Evolutionary conservation across 2,329 filamentous ascomycete genomes (phyloP).

Genomic region (Cladophialophora chaetospira): DNA sequence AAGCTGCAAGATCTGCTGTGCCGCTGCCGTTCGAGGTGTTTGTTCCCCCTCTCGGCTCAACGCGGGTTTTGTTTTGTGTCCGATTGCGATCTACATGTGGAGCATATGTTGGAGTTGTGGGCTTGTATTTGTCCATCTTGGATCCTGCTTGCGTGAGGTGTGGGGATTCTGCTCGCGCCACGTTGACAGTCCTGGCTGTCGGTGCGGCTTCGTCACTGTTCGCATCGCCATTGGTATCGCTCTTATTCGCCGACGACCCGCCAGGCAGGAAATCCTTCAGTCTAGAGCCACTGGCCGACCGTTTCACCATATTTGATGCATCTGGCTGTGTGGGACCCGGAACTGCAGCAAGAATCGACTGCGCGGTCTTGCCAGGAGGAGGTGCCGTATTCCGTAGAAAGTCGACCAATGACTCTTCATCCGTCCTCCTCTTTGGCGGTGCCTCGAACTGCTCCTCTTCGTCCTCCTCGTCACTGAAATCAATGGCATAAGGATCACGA

Average conservation of each 20-base stretch:
- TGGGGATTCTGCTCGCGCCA: slow-evolving; percentile 30
- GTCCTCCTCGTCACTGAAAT: slow-evolving; percentile 67
- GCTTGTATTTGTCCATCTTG: slow-evolving; percentile 37
- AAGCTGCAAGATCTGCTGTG: slow-evolving; percentile 71
- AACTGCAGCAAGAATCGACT: slow-evolving; percentile 32
- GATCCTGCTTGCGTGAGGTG: slow-evolving; percentile 35
- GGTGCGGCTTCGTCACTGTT: slow-evolving; percentile 14
- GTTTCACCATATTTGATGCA: slow-evolving; percentile 13
- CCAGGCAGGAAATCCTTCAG: slow-evolving; percentile 27
- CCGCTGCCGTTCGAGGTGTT: slow-evolving; percentile 34
- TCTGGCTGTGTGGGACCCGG: slow-evolving; percentile 14
- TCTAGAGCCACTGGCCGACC: slow-evolving; percentile 27
- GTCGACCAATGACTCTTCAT: slow-evolving; percentile 52
- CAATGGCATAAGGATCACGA: slow-evolving; percentile 91
- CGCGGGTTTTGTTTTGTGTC: slow-evolving; percentile 23
- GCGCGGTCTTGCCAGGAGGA: slow-evolving; percentile 38
- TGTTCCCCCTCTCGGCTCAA: slow-evolving; percentile 23
- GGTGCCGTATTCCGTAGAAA: slow-evolving; percentile 51
- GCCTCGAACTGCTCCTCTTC: slow-evolving; percentile 58
- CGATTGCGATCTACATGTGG: slow-evolving; percentile 43
- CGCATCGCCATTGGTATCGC: neutral
- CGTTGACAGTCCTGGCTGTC: slow-evolving; percentile 11
- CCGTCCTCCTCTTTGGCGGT: slow-evolving; percentile 35
- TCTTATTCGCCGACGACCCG: neutral
- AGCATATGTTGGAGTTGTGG: slow-evolving; percentile 41